A percentile compares a stretch with the other conserved stretches of the same genome.
These are phyloP conservation scores for Eremomyces bilateralis DNA, from an alignment of 495 filamentous ascomycete species.

Conservation along the genomic window DNA sequence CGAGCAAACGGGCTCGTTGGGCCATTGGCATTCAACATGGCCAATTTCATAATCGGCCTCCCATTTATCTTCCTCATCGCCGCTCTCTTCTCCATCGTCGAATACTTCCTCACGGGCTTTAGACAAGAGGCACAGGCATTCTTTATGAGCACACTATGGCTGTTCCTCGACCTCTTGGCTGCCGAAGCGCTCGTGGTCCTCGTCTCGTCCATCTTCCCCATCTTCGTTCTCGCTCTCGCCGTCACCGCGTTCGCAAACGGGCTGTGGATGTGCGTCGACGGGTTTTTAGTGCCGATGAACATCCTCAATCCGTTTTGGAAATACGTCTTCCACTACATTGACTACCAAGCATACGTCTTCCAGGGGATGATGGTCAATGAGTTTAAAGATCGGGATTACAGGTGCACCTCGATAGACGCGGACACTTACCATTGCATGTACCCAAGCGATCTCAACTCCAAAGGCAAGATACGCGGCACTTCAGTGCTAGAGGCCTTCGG, in stretches of 20 bases:
- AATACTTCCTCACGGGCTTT: background rate
- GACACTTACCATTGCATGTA: conserved; percentile 43
- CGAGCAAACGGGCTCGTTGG: conserved; percentile 57
- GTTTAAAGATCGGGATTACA: conserved; percentile 37
- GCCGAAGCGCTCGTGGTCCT: conserved; percentile 1
- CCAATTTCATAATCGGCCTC: conserved; percentile 59
- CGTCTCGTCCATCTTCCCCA: background rate
- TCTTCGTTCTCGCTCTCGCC: conserved; percentile 1
- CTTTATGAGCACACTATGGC: background rate
- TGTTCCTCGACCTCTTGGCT: conserved; percentile 1
- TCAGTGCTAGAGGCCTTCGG: conserved; percentile 46
- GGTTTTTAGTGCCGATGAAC: conserved; percentile 45
- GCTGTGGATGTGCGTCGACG: conserved; percentile 61
- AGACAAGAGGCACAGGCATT: background rate
- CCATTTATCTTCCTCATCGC: conserved; percentile 56
- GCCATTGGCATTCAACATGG: conserved; percentile 39
- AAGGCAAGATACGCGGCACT: conserved; percentile 35
- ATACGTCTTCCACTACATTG: conserved; percentile 63
- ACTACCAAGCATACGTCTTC: conserved; percentile 61
- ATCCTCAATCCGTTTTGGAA: conserved; percentile 58
- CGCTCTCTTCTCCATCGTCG: conserved; percentile 19
- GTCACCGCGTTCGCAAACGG: conserved; percentile 1
- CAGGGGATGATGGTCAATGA: conserved; percentile 80
- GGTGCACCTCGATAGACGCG: conserved; percentile 19
- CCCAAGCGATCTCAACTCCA: conserved; percentile 32